Percentiles rank a stretch among this genome's conserved stretches.
Conservation (phyloP, 164 flowering plant species). For the Akebia trifoliata region DNA sequence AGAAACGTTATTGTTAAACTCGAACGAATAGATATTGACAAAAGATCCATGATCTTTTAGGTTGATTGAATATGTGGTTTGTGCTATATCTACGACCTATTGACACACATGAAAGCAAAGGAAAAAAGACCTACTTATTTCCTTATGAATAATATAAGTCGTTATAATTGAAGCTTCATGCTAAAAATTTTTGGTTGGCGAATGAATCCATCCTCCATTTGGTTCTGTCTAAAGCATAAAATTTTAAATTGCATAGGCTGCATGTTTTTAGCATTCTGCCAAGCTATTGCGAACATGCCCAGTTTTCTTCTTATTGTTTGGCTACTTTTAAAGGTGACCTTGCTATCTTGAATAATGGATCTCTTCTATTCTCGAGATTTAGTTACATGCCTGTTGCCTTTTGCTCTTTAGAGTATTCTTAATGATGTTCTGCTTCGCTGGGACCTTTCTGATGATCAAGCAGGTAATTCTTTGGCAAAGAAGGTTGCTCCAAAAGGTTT, state of each 20-base stretch:
- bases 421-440: slow-evolving; percentile 1
- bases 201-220: no score
- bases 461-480: slow-evolving; percentile 21
- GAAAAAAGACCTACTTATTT: no score
- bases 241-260: background rate
- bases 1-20: no score
- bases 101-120: no score
- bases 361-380: background rate
- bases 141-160: no score
- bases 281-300: background rate
- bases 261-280: background rate
- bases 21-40: no score
- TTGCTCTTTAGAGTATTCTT: background rate
- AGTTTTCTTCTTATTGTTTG: background rate
- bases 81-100: no score
- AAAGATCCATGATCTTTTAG: no score
- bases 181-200: no score
- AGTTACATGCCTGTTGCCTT: background rate
- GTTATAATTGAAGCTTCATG: no score
- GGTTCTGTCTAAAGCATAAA: no score
- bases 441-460: slow-evolving; percentile 22
- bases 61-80: no score
- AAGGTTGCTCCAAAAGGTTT: slow-evolving; percentile 26
- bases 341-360: background rate
- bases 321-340: background rate